Base-by-base conservation (phyloP, 1,284 basidiomycete species). In the Puccinia horiana region DNA sequence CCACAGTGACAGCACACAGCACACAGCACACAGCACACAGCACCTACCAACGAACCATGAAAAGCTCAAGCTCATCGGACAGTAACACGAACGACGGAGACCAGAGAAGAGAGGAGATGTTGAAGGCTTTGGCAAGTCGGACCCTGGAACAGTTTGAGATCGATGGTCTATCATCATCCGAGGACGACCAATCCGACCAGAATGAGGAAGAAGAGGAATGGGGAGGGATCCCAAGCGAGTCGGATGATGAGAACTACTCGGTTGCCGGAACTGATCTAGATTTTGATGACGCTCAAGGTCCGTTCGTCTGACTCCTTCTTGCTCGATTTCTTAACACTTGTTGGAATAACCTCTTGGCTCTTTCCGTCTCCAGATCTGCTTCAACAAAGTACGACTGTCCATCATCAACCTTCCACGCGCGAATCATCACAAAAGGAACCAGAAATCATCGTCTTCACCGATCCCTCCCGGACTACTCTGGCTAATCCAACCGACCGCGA, bases 251-350 rank as follows among this genome's bases (percentile, higher is more conserved):
- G n/a, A 37, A 47, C 67, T 35, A 9, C 40, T 67, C 67, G 44
- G 26, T 44, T 5, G 20, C 67, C 2, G 40, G n/a, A 63, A 61
- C 35, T 70, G 67, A 80, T 40, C n/a, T 29, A 11, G 67, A 80
- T 35, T 80, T 72, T 11, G 77, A 80, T 56, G 77, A 54, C 44
- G 40, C 47, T 16, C 49, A 80, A 58, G 77, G 77, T 80, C 14
- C 12, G 77, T 56, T 26, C 9, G 23, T 16, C 26, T 70, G 20
- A 54, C 20, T 54, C 1, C 12, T 29, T 26, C 26, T 16, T n/a
- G 16, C 26, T 6, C 2, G 56, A 44, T 40, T 23, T 23, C n/a
- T 54, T 5, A 54, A 23, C 23, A n/a, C n/a, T n/a, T n/a, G n/a
- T n/a, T n/a, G n/a, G n/a, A n/a, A 54, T 23, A 2, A 6, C 8